phyloP scores from a whole-genome alignment of 1,139 yeast genomes.

The Pichia sp. region DNA sequence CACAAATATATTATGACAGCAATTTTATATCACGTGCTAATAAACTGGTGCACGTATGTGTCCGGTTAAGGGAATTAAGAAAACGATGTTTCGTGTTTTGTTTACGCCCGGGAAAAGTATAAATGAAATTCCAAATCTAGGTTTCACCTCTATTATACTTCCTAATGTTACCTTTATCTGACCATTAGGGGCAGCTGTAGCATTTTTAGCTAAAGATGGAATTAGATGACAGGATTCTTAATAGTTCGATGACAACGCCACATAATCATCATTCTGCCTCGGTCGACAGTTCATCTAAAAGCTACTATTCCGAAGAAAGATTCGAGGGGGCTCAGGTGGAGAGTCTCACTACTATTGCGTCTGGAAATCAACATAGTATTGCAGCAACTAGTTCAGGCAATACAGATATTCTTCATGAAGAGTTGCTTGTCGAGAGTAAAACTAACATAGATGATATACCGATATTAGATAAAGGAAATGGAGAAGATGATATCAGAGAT shows the following conservation, averaged over 20 bases:
- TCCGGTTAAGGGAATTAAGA: too few relatives aligned
- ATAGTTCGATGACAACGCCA: neutral
- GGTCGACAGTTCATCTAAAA: slow-evolving; percentile 14
- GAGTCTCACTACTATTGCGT: neutral
- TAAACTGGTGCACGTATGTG: neutral
- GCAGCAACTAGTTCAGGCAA: neutral
- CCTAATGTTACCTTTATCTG: neutral
- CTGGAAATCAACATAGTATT: neutral
- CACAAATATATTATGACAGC: neutral
- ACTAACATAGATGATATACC: too few relatives aligned
- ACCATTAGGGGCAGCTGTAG: too few relatives aligned
- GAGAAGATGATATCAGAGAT: neutral
- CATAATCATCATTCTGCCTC: neutral
- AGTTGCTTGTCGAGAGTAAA: too few relatives aligned
- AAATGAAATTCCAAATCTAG: neutral
- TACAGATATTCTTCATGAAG: too few relatives aligned
- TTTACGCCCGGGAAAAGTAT: neutral
- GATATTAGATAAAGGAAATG: too few relatives aligned
- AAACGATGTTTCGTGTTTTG: neutral
- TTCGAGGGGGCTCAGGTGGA: slow-evolving; percentile 12
- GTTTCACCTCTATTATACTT: neutral
- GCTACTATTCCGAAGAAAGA: neutral
- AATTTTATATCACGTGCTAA: neutral
- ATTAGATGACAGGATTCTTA: neutral
- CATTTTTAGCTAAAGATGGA: neutral